Conservation (phyloP, 139 green algal genomes). For the Chlorella sp. region DNA sequence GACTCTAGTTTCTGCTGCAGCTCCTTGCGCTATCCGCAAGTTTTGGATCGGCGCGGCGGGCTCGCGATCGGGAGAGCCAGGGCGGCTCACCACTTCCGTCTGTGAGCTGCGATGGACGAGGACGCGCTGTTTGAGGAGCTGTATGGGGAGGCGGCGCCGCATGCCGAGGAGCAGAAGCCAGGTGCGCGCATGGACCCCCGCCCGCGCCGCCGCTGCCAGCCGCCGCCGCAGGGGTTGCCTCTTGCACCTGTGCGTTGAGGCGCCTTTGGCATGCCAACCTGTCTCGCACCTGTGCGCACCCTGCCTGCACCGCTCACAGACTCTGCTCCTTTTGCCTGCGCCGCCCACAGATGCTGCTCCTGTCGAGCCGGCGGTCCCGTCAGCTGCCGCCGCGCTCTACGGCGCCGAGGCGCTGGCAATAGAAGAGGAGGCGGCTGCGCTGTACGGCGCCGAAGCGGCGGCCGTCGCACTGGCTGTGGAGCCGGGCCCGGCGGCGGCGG, state of each 20-base stretch:
- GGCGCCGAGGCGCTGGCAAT: neutral
- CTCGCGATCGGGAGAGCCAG: too few relatives aligned
- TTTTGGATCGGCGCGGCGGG: too few relatives aligned
- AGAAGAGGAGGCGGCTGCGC: neutral
- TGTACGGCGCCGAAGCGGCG: neutral
- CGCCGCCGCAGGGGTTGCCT: neutral
- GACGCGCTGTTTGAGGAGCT: conserved; percentile 39
- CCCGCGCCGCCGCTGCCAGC: too few relatives aligned
- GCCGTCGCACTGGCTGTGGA: neutral
- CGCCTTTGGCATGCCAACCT: neutral
- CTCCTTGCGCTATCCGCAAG: too few relatives aligned
- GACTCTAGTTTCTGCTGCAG: too few relatives aligned
- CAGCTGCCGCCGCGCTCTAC: neutral
- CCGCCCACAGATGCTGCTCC: neutral
- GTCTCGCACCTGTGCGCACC: neutral
- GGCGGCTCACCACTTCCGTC: too few relatives aligned
- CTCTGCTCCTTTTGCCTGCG: neutral
- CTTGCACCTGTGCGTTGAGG: neutral
- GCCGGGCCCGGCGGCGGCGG: neutral
- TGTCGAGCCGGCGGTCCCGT: neutral
- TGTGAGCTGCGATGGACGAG: too few relatives aligned
- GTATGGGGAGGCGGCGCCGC: conserved; percentile 22
- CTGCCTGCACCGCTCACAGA: neutral
- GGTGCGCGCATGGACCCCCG: neutral
- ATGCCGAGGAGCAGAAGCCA: neutral